A percentile compares a stretch with the other conserved stretches of the same genome.
phyloP scores from a whole-genome alignment of 495 filamentous ascomycete species.

The Podospora pseudocomata region DNA sequence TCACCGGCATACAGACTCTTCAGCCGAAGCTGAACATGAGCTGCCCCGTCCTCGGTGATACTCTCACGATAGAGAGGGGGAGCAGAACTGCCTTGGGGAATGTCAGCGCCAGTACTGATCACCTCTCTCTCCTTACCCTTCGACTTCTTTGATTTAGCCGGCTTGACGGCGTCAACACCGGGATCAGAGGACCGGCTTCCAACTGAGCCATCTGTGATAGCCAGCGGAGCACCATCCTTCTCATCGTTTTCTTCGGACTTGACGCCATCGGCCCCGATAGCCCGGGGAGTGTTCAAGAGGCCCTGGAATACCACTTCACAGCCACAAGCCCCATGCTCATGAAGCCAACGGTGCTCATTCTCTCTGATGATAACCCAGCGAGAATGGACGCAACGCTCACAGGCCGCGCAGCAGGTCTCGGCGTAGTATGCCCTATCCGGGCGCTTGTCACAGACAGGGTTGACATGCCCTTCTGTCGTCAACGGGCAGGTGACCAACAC shows the following conservation, averaged over 20 bases:
- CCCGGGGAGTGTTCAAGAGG: constrained; percentile 30
- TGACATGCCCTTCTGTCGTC: constrained; percentile 35
- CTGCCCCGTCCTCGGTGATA: constrained; percentile 13
- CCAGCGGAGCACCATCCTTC: background rate
- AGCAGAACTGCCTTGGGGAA: background rate
- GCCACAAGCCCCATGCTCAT: constrained; percentile 43
- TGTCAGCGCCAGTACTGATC: background rate
- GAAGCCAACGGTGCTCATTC: constrained; percentile 47
- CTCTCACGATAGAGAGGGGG: constrained; percentile 30
- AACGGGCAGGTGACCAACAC: constrained; percentile 42
- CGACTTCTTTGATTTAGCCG: background rate
- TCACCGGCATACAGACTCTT: constrained; percentile 39
- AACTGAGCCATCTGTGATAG: background rate
- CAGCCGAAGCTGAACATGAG: constrained; percentile 30
- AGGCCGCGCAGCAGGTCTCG: constrained; percentile 37
- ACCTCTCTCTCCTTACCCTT: background rate
- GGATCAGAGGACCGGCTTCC: background rate
- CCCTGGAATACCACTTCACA: constrained; percentile 39
- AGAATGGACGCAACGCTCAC: constrained; percentile 38
- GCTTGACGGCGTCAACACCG: background rate
- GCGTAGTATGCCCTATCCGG: constrained; percentile 30
- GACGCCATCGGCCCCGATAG: constrained; percentile 17
- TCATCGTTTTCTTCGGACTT: background rate
- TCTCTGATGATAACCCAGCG: constrained; percentile 40
- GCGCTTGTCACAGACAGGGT: constrained; percentile 32